These are phyloP conservation scores for Pseudogymnoascus sp. DNA, from an alignment of 2,329 filamentous ascomycete species.

Conservation along the genomic window DNA sequence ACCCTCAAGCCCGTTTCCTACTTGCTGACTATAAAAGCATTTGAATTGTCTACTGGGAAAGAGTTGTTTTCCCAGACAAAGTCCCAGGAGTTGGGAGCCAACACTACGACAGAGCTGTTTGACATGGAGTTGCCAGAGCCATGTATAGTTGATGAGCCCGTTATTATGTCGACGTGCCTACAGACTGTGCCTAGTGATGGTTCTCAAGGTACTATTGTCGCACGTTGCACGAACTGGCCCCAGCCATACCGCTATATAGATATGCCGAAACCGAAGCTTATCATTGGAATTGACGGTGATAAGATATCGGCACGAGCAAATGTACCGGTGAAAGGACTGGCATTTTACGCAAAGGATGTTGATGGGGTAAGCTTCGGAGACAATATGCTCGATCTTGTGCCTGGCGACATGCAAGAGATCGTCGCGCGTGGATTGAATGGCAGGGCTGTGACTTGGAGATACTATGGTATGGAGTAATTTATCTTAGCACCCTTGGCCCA, in stretches of 20 bases:
- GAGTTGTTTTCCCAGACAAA: neutral
- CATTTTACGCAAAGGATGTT: conserved; percentile 47
- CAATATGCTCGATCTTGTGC: conserved; percentile 57
- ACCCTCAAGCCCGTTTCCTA: conserved; percentile 40
- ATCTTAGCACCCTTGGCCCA: neutral
- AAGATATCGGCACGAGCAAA: conserved; percentile 46
- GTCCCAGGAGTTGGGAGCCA: neutral
- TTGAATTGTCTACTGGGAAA: neutral
- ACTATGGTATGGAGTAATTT: neutral
- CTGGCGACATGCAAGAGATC: conserved; percentile 48
- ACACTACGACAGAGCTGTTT: conserved; percentile 34
- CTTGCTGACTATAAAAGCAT: conserved; percentile 34
- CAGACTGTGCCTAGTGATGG: conserved; percentile 30
- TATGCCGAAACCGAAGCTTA: neutral
- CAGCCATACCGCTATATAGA: conserved; percentile 54
- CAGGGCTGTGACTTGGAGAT: neutral
- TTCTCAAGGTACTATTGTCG: conserved; percentile 40
- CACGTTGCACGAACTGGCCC: conserved; percentile 59
- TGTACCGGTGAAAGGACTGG: conserved; percentile 56
- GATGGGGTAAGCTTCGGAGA: conserved; percentile 47
- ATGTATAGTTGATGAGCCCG: neutral
- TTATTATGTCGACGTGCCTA: neutral
- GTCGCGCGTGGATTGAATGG: conserved; percentile 34
- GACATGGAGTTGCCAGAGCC: conserved; percentile 14
- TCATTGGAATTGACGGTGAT: conserved; percentile 24